Conservation (phyloP, 129 eudicot genomes). For the Ambrosia trifida region DNA sequence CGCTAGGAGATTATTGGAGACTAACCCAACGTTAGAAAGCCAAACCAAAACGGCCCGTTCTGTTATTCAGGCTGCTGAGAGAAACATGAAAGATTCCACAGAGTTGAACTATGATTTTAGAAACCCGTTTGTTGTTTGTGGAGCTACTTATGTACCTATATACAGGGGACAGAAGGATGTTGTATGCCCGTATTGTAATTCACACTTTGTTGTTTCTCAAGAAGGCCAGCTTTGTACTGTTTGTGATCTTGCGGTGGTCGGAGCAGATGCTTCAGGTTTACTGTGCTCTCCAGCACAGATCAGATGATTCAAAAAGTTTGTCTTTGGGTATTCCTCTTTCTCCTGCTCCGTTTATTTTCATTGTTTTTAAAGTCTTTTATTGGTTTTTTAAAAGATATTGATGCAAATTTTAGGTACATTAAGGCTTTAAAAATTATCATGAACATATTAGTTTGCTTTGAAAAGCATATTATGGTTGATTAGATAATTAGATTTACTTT, state of each 20-base stretch:
- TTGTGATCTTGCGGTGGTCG: conserved; percentile 68
- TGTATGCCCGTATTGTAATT: conserved; percentile 63
- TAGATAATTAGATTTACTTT: conserved; percentile 7
- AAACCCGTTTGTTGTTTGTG: conserved; percentile 78
- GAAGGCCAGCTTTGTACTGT: conserved; percentile 71
- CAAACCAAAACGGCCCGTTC: conserved; percentile 62
- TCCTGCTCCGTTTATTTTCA: conserved; percentile 19
- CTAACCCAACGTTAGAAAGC: conserved; percentile 57
- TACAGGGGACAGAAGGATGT: conserved; percentile 74
- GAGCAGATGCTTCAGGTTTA: conserved; percentile 75
- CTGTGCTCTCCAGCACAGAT: conserved; percentile 75
- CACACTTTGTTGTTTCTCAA: conserved; percentile 65
- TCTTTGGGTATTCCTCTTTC: conserved; percentile 29
- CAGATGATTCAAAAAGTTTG: conserved; percentile 43
- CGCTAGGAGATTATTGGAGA: conserved; percentile 69
- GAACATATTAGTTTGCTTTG: neutral
- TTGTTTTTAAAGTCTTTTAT: neutral
- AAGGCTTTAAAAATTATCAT: neutral
- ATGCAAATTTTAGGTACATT: neutral
- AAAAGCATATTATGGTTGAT: neutral
- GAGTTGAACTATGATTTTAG: conserved; percentile 74
- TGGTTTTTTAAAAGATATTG: neutral
- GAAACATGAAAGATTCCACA: conserved; percentile 55
- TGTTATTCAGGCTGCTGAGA: conserved; percentile 74
- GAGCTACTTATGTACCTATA: conserved; percentile 75